phyloP scores from a whole-genome alignment of 345 rosid species.

The Melaleuca alternifolia region DNA sequence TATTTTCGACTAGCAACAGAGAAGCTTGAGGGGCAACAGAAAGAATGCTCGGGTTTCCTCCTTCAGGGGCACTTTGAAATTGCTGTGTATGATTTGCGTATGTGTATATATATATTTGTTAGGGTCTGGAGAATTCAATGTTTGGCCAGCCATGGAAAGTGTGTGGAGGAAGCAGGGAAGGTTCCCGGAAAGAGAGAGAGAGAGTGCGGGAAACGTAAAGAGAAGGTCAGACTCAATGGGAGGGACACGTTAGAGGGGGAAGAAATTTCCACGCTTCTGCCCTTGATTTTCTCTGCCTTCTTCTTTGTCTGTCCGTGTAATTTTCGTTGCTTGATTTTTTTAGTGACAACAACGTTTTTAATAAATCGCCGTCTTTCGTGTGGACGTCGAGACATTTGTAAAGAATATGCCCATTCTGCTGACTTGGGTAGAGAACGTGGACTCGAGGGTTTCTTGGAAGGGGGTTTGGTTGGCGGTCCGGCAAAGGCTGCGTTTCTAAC shows the following conservation, averaged over 20 bases:
- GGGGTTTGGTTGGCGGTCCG: not conserved
- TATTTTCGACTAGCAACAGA: not conserved
- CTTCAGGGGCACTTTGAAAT: not conserved
- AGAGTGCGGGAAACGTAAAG: not conserved
- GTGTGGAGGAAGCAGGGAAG: not conserved
- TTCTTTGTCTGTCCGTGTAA: not conserved
- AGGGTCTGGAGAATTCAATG: not conserved
- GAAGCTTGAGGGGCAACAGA: not conserved
- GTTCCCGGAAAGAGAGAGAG: not conserved
- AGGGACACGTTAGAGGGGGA: not conserved
- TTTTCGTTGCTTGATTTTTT: not conserved
- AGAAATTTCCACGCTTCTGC: not conserved
- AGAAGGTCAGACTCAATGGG: not conserved
- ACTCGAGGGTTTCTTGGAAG: not conserved
- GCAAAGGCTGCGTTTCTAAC: not conserved
- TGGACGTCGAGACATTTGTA: not conserved
- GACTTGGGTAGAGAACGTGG: not conserved
- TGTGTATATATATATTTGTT: not conserved
- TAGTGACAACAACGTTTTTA: not conserved
- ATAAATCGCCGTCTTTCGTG: not conserved
- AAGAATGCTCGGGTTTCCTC: not conserved
- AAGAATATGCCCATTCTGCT: not conserved
- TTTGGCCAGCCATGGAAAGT: not conserved
- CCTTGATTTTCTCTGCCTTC: not conserved
- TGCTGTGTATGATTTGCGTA: not conserved